Evolutionary conservation across 1,139 yeast species (phyloP).

Genomic region (Candida tetrigidarum): DNA sequence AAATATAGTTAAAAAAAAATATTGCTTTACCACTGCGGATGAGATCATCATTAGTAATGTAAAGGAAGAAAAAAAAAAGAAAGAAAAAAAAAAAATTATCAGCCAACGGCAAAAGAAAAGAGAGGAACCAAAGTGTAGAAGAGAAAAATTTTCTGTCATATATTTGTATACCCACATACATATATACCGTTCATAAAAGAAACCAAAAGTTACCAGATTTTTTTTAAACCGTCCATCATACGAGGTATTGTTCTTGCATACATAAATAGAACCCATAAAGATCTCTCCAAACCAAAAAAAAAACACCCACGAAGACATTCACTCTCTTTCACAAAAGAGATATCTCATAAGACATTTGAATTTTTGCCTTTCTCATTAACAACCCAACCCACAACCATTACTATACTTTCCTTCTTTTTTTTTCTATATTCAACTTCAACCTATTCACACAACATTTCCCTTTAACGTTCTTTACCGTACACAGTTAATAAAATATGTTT

Average conservation of each 20-base stretch:
- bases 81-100: neutral
- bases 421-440: neutral
- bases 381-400: neutral
- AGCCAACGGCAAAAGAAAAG: slow-evolving; percentile 1
- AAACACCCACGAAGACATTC: too few relatives aligned
- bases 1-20: neutral
- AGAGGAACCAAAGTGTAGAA: neutral
- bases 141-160: neutral
- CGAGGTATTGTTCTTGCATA: neutral
- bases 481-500: slow-evolving; percentile 27
- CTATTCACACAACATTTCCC: neutral
- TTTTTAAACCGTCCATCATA: slow-evolving; percentile 1
- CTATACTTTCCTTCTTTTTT: too few relatives aligned
- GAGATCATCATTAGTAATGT: neutral
- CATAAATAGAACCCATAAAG: slow-evolving; percentile 6
- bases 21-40: neutral
- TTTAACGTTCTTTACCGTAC: neutral
- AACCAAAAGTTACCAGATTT: slow-evolving; percentile 4
- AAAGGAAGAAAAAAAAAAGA: neutral
- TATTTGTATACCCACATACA: too few relatives aligned
- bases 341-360: too few relatives aligned
- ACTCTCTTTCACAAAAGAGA: too few relatives aligned
- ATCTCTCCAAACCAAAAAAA: too few relatives aligned
- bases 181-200: neutral
- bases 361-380: neutral